Percentiles rank a stretch among this genome's conserved stretches.
These are phyloP conservation scores for Metarhizium guizhouense DNA, from an alignment of 2,329 filamentous ascomycete species.

Conservation along the genomic window DNA sequence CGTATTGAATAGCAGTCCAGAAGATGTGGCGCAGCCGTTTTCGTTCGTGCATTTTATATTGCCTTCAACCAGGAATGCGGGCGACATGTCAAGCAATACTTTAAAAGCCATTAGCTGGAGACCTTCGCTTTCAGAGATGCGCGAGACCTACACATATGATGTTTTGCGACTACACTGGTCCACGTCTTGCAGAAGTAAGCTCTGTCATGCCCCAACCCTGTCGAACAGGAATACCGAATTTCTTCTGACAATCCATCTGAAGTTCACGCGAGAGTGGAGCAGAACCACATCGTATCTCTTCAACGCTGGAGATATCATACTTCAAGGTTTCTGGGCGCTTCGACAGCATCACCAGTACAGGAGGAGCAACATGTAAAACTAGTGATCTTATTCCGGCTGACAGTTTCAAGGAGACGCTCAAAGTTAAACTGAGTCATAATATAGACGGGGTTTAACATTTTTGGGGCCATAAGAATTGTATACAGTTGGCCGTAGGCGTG, in stretches of 20 bases:
- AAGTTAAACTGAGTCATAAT: constrained; percentile 49
- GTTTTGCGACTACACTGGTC: too few relatives aligned
- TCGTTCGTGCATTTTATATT: too few relatives aligned
- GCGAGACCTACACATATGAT: too few relatives aligned
- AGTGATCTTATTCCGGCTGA: constrained; percentile 44
- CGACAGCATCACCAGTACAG: constrained; percentile 47
- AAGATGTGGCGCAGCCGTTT: too few relatives aligned
- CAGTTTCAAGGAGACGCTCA: constrained; percentile 38
- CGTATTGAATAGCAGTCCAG: too few relatives aligned
- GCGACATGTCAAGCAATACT: too few relatives aligned
- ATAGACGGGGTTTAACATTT: constrained; percentile 38
- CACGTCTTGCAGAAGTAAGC: constrained; percentile 32
- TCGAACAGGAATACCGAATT: constrained; percentile 29
- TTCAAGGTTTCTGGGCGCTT: constrained; percentile 43
- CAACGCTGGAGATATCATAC: constrained; percentile 43
- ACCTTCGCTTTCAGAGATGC: too few relatives aligned
- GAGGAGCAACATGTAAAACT: constrained; percentile 45
- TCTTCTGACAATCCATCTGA: constrained; percentile 43
- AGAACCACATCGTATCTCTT: constrained; percentile 40
- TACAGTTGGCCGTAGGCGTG: constrained; percentile 45
- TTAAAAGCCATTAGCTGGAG: too few relatives aligned
- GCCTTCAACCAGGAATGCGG: too few relatives aligned
- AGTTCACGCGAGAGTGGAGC: too few relatives aligned
- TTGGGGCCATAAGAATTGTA: constrained; percentile 37
- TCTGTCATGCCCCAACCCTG: constrained; percentile 58